Conservation (phyloP, 2,329 filamentous ascomycete genomes). For the Fusarium kyushuense region DNA sequence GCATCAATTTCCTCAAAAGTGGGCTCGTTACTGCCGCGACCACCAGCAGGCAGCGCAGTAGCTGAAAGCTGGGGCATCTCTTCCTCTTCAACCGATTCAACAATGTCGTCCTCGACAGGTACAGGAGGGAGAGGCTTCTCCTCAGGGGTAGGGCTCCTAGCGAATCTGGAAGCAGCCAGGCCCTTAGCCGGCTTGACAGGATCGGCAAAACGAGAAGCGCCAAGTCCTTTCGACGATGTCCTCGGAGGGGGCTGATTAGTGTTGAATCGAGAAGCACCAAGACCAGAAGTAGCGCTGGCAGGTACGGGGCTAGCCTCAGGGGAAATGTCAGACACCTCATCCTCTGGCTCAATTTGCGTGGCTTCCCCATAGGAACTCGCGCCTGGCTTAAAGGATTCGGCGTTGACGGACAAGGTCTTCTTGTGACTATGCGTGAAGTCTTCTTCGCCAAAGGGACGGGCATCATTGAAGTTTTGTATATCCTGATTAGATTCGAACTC, state of each 20-base stretch:
- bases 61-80: slow-evolving; percentile 40
- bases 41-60: slow-evolving; percentile 33
- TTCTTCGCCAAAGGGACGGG: slow-evolving; percentile 62
- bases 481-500: slow-evolving; percentile 67
- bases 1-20: slow-evolving; percentile 90
- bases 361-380: slow-evolving; percentile 48
- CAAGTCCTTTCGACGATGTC: slow-evolving; percentile 52
- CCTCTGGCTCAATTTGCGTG: slow-evolving; percentile 38
- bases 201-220: slow-evolving; percentile 63
- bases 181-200: slow-evolving; percentile 57
- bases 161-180: slow-evolving; percentile 60
- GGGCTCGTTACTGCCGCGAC: slow-evolving; percentile 53
- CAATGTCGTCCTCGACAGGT: slow-evolving; percentile 46
- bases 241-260: slow-evolving; percentile 48
- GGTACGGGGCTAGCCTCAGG: slow-evolving; percentile 38
- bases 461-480: slow-evolving; percentile 63
- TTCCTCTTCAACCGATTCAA: slow-evolving; percentile 48
- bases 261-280: slow-evolving; percentile 40
- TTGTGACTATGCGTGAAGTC: slow-evolving; percentile 58
- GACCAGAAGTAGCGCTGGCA: slow-evolving; percentile 37
- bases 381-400: slow-evolving; percentile 74
- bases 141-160: slow-evolving; percentile 53
- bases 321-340: slow-evolving; percentile 42
- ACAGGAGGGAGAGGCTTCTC: slow-evolving; percentile 43
- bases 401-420: slow-evolving; percentile 73